A percentile compares a stretch with the other conserved stretches of the same genome.
Conservation (phyloP, 2,329 filamentous ascomycete species). For the Phaeophleospora eucalypticola region DNA sequence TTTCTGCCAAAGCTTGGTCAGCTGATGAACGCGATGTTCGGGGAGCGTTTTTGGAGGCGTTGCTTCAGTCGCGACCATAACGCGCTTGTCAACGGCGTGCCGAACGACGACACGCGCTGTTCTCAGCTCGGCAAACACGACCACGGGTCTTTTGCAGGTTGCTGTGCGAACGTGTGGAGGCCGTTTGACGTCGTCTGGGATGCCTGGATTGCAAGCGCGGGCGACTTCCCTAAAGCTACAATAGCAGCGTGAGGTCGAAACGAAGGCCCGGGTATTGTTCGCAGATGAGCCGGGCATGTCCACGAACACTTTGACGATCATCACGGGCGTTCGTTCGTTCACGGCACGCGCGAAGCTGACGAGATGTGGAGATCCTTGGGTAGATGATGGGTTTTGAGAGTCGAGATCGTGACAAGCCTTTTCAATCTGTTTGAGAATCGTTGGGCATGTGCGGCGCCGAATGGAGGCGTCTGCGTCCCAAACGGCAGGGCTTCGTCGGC, state of each 20-base stretch:
- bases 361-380: too few species aligned
- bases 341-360: too few species aligned
- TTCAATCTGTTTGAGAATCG: constrained; percentile 4
- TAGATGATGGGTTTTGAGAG: too few species aligned
- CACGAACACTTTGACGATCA: too few species aligned
- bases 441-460: constrained; percentile 6
- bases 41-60: constrained; percentile 1
- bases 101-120: too few species aligned
- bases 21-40: background rate
- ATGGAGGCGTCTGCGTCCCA: background rate
- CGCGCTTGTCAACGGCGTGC: background rate
- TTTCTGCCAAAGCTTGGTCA: background rate
- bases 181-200: background rate
- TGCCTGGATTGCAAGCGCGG: background rate
- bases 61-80: constrained; percentile 6
- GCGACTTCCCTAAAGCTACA: background rate
- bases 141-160: background rate
- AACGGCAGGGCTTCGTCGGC: background rate
- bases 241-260: background rate
- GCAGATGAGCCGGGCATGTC: background rate
- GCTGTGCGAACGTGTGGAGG: background rate
- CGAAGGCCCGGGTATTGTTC: background rate
- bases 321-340: too few species aligned
- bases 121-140: background rate
- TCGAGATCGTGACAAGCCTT: background rate